Percentiles rank a stretch among this genome's conserved stretches.
phyloP scores from a whole-genome alignment of 1,139 yeast species.

The Arxiozyma bovina region DNA sequence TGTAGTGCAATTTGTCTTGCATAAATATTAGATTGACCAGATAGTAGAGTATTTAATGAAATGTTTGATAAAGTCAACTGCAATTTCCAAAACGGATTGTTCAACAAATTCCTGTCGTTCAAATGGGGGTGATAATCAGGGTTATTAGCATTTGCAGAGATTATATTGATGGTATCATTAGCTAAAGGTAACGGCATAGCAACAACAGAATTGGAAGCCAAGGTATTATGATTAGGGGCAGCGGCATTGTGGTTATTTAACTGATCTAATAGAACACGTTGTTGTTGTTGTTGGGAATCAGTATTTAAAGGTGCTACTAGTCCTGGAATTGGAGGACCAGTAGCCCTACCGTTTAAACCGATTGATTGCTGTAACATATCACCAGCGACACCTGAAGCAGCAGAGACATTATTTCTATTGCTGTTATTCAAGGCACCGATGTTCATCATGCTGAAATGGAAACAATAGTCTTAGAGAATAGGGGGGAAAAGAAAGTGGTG shows the following conservation, averaged over 20 bases:
- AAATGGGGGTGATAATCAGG: constrained; percentile 37
- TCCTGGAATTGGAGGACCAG: constrained; percentile 14
- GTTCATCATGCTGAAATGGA: not conserved
- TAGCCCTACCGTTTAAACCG: not conserved
- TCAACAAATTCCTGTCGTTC: constrained; percentile 37
- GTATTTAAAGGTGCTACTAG: not conserved
- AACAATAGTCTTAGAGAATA: not conserved
- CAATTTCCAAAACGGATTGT: constrained; percentile 72
- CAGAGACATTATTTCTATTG: not conserved
- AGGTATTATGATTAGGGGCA: not conserved
- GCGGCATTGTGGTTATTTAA: constrained; percentile 6
- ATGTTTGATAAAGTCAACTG: constrained; percentile 74
- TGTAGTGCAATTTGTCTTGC: constrained; percentile 89
- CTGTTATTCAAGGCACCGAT: not conserved
- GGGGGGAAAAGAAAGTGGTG: not conserved
- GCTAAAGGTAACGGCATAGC: constrained; percentile 4
- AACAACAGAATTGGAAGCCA: not conserved
- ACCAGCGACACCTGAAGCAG: not conserved
- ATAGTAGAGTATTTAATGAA: constrained; percentile 53
- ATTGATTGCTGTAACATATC: constrained; percentile 2
- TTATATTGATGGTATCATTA: not conserved
- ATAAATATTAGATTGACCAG: constrained; percentile 64
- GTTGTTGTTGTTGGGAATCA: constrained; percentile 1
- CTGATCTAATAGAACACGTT: constrained; percentile 13
- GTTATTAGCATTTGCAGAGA: constrained; percentile 21